phyloP scores from a whole-genome alignment of 2,329 filamentous ascomycete species.

The Fusarium burgessii region DNA sequence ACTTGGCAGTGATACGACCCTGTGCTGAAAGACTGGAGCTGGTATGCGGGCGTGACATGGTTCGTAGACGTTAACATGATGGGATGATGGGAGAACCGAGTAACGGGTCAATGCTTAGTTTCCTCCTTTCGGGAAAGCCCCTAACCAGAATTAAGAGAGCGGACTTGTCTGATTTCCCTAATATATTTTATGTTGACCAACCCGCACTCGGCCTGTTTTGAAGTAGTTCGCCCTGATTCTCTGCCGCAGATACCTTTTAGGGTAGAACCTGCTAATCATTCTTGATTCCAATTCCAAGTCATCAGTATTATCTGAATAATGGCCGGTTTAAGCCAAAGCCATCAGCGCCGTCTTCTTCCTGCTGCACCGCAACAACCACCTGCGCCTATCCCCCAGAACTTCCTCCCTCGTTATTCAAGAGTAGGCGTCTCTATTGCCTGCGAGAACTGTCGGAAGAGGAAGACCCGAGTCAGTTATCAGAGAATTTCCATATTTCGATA shows the following conservation, averaged over 20 bases:
- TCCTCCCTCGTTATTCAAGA: not conserved
- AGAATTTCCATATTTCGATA: too few relatives aligned
- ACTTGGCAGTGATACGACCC: too few relatives aligned
- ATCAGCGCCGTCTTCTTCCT: slow-evolving; percentile 10
- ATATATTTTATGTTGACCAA: not conserved
- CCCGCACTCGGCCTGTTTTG: rapidly evolving
- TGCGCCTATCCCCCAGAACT: rapidly evolving
- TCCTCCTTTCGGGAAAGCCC: rapidly evolving
- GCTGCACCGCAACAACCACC: not conserved
- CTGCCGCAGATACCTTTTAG: not conserved
- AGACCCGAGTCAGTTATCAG: not conserved
- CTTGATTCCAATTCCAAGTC: rapidly evolving
- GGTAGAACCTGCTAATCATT: rapidly evolving
- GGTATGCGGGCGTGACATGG: not conserved
- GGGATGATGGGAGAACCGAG: too few relatives aligned
- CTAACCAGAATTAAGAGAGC: rapidly evolving
- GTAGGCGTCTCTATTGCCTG: slow-evolving; percentile 7
- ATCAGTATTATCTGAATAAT: not conserved
- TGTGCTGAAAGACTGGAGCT: not conserved
- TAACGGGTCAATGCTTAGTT: not conserved
- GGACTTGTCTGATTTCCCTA: not conserved
- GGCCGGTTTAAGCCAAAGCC: not conserved
- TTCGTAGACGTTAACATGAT: not conserved
- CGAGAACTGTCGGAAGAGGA: slow-evolving; percentile 14
- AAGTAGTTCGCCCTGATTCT: not conserved